Conservation (phyloP, 495 filamentous ascomycete species). For the Penicillium coffeae region DNA sequence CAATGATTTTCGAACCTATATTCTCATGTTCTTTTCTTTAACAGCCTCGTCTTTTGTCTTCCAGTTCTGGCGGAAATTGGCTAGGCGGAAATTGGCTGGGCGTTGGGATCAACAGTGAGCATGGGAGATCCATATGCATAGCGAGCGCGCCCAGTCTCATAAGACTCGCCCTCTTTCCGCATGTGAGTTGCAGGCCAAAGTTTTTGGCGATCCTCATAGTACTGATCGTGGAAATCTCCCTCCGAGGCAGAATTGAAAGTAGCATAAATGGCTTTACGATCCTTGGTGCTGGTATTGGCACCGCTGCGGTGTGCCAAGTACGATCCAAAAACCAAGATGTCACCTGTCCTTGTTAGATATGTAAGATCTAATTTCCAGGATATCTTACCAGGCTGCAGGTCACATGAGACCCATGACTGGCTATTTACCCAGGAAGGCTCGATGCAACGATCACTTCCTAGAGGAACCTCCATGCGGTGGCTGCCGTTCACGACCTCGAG, state of each 20-base stretch:
- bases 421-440: slow-evolving; percentile 32
- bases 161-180: slow-evolving; percentile 34
- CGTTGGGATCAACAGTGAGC: slow-evolving; percentile 33
- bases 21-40: too few relatives aligned
- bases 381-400: slow-evolving; percentile 32
- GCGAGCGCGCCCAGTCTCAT: slow-evolving; percentile 34
- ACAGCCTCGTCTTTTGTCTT: too few relatives aligned
- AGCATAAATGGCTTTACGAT: slow-evolving; percentile 41
- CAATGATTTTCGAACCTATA: too few relatives aligned
- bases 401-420: slow-evolving; percentile 39
- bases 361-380: not conserved
- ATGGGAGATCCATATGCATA: slow-evolving; percentile 42
- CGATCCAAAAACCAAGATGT: slow-evolving; percentile 42
- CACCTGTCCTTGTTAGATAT: slow-evolving; percentile 19
- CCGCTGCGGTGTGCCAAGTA: slow-evolving; percentile 45
- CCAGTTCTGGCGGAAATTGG: too few relatives aligned
- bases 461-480: slow-evolving; percentile 36
- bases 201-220: slow-evolving; percentile 40
- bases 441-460: slow-evolving; percentile 40
- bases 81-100: too few relatives aligned
- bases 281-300: slow-evolving; percentile 33
- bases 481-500: slow-evolving; percentile 43
- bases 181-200: slow-evolving; percentile 44
- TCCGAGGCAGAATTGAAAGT: slow-evolving; percentile 43
- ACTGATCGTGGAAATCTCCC: slow-evolving; percentile 39